Base-by-base conservation (phyloP, 2,329 filamentous ascomycete genomes). In the Aspergillus fructus region DNA sequence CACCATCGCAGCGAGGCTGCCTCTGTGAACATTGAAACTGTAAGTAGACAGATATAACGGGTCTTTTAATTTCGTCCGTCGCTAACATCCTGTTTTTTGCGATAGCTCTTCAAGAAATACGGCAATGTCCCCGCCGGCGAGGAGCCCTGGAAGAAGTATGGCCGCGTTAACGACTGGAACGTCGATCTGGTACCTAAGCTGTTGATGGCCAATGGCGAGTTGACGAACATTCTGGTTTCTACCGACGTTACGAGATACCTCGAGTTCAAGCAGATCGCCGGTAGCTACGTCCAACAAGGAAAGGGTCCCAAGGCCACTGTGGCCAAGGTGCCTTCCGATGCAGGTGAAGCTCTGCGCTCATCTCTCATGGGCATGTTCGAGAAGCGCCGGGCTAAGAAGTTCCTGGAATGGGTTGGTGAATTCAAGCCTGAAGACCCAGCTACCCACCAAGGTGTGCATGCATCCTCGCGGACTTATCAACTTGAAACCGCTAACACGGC, bases 171-270 rank as follows among this genome's bases (percentile, higher is more conserved):
- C 80, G 93, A 97, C 84, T 99, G 94, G 94, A 97, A 97, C 83
- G 96, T 99, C 78, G 96, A 99, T 75, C 85, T 99, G 61, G 93
- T 99, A 49, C 93, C 94, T 66, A 99, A 99, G 84, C 88, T 99
- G 71, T 86, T 99, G 76, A 97, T 99, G 93, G 92, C 93, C 59
- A 96, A 96, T 63, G 94, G 94, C 77, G 93, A 99, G 81, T 83
- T 99, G 74, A 97, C 93, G 75, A 97, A 97, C 80, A 97, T 99
- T 72, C 87, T 99, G 73, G 92, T 97, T 63, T 96, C 93, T 51
- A 97, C 93, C 78, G 92, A 97, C 68, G 89, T 92, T 65, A 92
- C 89, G 69, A 83, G 89, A 78, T 93, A 93, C 77, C 88, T 96
- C 71, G 90, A 96, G 76, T 96, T 96, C 83, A 92, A 90, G 81